Conservation (phyloP, 1,139 yeast species). For the Taphrina deformans region DNA sequence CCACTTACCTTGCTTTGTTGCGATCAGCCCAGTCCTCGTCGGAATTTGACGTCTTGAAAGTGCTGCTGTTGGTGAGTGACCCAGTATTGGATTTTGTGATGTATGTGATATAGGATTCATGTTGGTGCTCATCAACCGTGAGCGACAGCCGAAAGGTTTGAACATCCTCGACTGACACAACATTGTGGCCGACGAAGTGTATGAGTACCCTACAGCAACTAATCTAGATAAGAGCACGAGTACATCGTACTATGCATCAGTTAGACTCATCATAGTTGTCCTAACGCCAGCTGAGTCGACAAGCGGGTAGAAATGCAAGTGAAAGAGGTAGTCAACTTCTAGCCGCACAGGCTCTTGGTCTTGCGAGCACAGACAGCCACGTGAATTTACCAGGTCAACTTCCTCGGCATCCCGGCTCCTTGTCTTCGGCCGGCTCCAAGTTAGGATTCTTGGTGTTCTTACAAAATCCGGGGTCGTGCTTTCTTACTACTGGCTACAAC, state of each 20-base stretch:
- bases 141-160: too few relatives aligned
- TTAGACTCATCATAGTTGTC: too few relatives aligned
- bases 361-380: too few relatives aligned
- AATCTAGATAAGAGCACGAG: too few relatives aligned
- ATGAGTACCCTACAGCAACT: too few relatives aligned
- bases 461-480: not conserved
- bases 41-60: constrained; percentile 40
- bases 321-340: not conserved
- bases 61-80: constrained; percentile 47
- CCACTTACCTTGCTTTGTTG: constrained; percentile 43
- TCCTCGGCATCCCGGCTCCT: not conserved
- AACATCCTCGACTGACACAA: not conserved
- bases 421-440: not conserved
- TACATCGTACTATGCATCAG: too few relatives aligned
- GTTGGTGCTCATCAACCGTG: constrained; percentile 20
- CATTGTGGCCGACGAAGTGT: not conserved
- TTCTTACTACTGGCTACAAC: too few relatives aligned
- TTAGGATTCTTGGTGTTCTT: not conserved
- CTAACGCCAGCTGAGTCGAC: too few relatives aligned
- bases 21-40: constrained; percentile 75
- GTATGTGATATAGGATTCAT: constrained; percentile 18
- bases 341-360: not conserved
- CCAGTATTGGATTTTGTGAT: constrained; percentile 43
- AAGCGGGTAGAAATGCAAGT: not conserved
- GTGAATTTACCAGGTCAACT: too few relatives aligned